These are phyloP conservation scores for Kwoniella pini DNA, from an alignment of 768 basidiomycete species.

Conservation along the genomic window DNA sequence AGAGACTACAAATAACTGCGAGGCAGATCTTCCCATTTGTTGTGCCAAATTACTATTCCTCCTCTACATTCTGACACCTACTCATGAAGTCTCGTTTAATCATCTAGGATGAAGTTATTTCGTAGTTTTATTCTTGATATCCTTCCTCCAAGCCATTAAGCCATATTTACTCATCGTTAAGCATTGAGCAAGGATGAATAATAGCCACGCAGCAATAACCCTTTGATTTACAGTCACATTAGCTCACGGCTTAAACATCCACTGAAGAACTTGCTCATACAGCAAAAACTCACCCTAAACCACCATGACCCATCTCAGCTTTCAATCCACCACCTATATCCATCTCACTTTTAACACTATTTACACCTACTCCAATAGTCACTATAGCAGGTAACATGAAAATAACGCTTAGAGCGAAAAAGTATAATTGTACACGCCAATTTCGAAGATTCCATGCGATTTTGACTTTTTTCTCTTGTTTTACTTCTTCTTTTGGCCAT, in stretches of 20 bases:
- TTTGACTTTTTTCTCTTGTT: neutral
- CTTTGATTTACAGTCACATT: constrained; percentile 2
- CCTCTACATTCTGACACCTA: too few species aligned
- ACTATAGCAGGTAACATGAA: constrained; percentile 12
- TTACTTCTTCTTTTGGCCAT: constrained; percentile 2
- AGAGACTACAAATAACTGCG: too few species aligned
- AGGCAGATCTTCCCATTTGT: too few species aligned
- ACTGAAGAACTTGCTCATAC: too few species aligned
- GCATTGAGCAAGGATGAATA: neutral
- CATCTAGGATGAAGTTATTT: too few species aligned
- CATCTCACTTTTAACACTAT: neutral
- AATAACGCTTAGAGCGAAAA: neutral
- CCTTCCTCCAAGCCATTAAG: neutral
- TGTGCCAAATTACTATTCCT: too few species aligned
- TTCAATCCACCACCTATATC: neutral
- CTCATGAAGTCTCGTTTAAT: too few species aligned
- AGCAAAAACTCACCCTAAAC: too few species aligned
- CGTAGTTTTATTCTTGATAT: neutral
- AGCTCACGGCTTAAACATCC: too few species aligned
- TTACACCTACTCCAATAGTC: neutral
- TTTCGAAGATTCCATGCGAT: constrained; percentile 11
- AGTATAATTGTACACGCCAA: constrained; percentile 5
- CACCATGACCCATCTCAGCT: constrained; percentile 6
- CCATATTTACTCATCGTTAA: constrained; percentile 8
- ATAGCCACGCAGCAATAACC: constrained; percentile 9